phyloP scores from a whole-genome alignment of 148 eudicot genomes.

The Rhododendron griersonianum region DNA sequence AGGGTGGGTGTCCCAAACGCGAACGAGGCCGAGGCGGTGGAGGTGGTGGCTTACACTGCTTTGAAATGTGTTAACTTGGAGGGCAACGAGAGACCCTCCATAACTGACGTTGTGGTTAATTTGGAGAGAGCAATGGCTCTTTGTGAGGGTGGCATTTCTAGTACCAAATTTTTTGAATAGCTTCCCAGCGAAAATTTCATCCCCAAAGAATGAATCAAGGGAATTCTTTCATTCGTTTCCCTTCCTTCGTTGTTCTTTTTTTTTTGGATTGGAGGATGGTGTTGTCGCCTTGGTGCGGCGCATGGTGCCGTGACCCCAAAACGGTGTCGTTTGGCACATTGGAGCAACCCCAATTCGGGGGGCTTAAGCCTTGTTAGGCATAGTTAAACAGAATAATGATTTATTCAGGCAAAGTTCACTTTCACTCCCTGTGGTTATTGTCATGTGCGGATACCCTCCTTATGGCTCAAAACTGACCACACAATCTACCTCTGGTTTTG shows the following conservation, averaged over 20 bases:
- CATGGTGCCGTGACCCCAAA: too few species aligned
- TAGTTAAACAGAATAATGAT: too few species aligned
- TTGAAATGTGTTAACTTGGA: slow-evolving; percentile 55
- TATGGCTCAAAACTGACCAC: too few species aligned
- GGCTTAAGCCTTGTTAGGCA: too few species aligned
- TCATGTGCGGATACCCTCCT: too few species aligned
- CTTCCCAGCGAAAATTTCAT: neutral
- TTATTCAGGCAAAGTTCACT: too few species aligned
- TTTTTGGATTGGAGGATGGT: too few species aligned
- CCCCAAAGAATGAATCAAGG: neutral
- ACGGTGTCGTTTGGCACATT: too few species aligned
- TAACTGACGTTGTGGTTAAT: slow-evolving; percentile 52
- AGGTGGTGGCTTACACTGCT: slow-evolving; percentile 52
- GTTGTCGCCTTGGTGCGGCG: too few species aligned
- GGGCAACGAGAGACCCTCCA: slow-evolving; percentile 51
- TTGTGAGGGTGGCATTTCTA: slow-evolving; percentile 44
- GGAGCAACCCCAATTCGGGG: too few species aligned
- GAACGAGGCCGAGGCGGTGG: slow-evolving; percentile 56
- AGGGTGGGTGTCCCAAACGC: slow-evolving; percentile 37
- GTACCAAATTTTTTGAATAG: neutral
- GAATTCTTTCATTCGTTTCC: neutral
- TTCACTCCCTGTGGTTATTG: too few species aligned
- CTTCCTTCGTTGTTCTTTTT: neutral
- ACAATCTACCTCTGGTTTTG: too few species aligned
- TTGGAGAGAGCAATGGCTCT: slow-evolving; percentile 50